Evolutionary conservation across 176 grass and related monocot species (phyloP).

Genomic region (Aegilops bicornis): DNA sequence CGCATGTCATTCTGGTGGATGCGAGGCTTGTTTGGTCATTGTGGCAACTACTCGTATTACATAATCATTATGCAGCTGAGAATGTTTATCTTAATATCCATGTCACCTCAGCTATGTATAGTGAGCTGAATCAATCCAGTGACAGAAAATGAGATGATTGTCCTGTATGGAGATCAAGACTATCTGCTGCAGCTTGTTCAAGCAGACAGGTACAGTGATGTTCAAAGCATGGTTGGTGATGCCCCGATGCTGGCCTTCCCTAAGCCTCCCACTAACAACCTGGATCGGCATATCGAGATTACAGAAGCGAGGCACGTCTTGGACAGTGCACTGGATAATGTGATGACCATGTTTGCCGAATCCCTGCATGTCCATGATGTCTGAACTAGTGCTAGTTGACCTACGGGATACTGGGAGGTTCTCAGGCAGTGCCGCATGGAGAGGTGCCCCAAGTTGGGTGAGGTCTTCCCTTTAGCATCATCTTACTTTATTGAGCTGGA

Average conservation of each 20-base stretch:
- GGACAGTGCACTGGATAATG: fast-evolving
- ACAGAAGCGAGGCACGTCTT: not conserved
- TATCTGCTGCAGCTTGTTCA: not conserved
- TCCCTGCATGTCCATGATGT: not conserved
- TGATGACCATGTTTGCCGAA: fast-evolving
- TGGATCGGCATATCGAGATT: not conserved
- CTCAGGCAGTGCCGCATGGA: not conserved
- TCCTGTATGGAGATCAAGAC: too few relatives aligned
- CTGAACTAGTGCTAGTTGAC: not conserved
- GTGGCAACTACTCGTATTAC: fast-evolving
- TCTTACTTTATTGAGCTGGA: fast-evolving
- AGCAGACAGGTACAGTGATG: not conserved
- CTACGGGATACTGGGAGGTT: not conserved
- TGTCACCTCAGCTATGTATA: not conserved
- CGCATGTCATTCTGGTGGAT: not conserved
- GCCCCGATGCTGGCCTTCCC: not conserved
- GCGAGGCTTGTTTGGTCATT: not conserved
- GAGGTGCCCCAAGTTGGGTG: not conserved
- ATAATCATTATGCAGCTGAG: fast-evolving
- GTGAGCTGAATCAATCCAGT: fast-evolving
- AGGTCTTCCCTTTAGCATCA: not conserved
- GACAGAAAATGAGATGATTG: too few relatives aligned
- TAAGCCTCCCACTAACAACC: not conserved
- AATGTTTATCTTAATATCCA: not conserved
- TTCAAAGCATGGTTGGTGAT: not conserved